phyloP scores from a whole-genome alignment of 768 basidiomycete genomes.

The Sporobolomyces phaffii region DNA sequence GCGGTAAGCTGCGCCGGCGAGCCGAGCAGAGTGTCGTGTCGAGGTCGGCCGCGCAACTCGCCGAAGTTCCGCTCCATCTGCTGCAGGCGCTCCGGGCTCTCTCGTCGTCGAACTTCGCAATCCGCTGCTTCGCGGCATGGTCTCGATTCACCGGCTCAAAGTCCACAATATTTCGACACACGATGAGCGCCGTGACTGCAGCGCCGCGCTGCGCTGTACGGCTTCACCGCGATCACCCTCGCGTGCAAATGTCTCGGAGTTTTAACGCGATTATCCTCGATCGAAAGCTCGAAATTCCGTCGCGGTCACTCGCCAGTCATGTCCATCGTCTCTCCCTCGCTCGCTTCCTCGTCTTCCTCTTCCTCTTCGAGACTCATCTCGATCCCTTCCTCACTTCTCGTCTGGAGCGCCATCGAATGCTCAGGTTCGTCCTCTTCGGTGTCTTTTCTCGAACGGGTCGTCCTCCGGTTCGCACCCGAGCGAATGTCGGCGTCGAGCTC shows the following conservation, averaged over 20 bases:
- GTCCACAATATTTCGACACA: too few species aligned
- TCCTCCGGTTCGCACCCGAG: not conserved
- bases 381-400: not conserved
- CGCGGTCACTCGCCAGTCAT: not conserved
- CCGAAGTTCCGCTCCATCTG: too few species aligned
- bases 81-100: too few species aligned
- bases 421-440: not conserved
- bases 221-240: not conserved
- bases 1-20: too few species aligned
- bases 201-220: too few species aligned
- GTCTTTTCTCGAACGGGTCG: not conserved
- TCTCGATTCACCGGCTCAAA: too few species aligned
- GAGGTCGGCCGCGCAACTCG: too few species aligned
- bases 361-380: conserved; percentile 7
- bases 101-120: too few species aligned
- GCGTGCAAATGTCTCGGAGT: not conserved
- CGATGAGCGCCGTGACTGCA: too few species aligned
- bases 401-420: not conserved
- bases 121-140: too few species aligned
- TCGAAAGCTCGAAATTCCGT: not conserved
- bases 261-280: too few species aligned
- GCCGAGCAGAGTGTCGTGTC: too few species aligned
- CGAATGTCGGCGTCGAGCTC: conserved; percentile 29
- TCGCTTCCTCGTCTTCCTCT: not conserved
- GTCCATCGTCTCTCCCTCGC: conserved; percentile 31